A percentile compares a stretch with the other conserved stretches of the same genome.
These are phyloP conservation scores for Herpotrichia juniperi DNA, from an alignment of 2,329 filamentous ascomycete genomes.

Conservation along the genomic window DNA sequence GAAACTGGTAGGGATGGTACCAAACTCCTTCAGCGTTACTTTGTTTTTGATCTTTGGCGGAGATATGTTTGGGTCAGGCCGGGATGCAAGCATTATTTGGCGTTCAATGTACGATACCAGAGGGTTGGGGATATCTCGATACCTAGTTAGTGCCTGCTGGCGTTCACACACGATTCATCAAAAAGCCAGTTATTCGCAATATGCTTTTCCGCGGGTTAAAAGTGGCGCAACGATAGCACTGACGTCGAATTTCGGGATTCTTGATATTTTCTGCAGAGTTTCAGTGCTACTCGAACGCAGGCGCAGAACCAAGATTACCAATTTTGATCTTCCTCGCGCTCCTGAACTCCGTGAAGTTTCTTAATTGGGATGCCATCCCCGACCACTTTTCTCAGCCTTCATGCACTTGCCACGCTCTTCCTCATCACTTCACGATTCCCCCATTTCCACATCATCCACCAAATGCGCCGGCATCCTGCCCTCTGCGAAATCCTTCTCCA, in stretches of 20 bases:
- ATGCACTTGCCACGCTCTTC: neutral
- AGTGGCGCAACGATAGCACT: too few species aligned
- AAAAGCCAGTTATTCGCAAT: too few species aligned
- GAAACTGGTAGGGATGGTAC: slow-evolving; percentile 5
- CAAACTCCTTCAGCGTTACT: neutral
- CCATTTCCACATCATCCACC: slow-evolving; percentile 32
- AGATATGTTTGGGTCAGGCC: slow-evolving; percentile 1
- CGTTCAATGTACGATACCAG: slow-evolving; percentile 8
- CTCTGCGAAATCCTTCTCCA: slow-evolving; percentile 93
- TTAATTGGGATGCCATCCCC: too few species aligned
- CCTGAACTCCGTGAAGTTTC: neutral
- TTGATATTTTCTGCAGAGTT: too few species aligned
- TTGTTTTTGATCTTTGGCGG: slow-evolving; percentile 2
- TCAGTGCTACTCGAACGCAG: neutral
- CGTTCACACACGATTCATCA: too few species aligned
- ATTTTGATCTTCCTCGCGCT: neutral
- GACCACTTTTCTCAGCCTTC: too few species aligned
- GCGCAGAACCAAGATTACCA: neutral
- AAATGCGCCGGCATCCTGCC: slow-evolving; percentile 71
- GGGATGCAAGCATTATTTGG: slow-evolving; percentile 2
- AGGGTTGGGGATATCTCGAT: neutral
- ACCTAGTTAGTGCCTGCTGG: neutral
- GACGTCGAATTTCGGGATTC: too few species aligned
- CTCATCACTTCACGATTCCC: slow-evolving; percentile 31
- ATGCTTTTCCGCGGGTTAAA: too few species aligned